These are phyloP conservation scores for Exophiala bonariae DNA, from an alignment of 2,329 filamentous ascomycete genomes.

Conservation along the genomic window DNA sequence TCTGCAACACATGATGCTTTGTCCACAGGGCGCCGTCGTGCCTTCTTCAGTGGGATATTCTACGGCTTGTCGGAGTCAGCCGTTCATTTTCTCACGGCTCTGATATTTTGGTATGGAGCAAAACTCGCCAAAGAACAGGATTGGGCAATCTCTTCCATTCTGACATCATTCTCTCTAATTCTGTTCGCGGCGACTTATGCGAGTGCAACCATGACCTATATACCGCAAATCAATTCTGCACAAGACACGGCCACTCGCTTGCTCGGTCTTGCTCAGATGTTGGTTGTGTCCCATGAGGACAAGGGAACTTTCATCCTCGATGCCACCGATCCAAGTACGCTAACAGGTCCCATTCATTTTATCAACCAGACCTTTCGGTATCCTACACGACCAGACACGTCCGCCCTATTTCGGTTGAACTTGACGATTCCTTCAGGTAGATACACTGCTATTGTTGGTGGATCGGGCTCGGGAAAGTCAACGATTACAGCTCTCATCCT, in stretches of 20 bases:
- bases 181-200: constrained; percentile 80
- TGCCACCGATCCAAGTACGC: constrained; percentile 29
- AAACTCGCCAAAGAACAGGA: constrained; percentile 57
- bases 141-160: constrained; percentile 57
- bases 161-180: constrained; percentile 78
- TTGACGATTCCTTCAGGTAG: constrained; percentile 63
- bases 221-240: constrained; percentile 78
- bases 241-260: constrained; percentile 72
- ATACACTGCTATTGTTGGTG: constrained; percentile 76
- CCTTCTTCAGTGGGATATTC: constrained; percentile 66
- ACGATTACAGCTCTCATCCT: constrained; percentile 76
- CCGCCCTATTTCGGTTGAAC: constrained; percentile 65
- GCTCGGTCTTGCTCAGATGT: constrained; percentile 62
- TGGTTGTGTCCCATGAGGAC: constrained; percentile 58
- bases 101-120: constrained; percentile 83
- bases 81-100: constrained; percentile 69
- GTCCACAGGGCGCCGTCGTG: constrained; percentile 64
- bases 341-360: constrained; percentile 57
- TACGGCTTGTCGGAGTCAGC: constrained; percentile 77
- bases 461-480: constrained; percentile 88
- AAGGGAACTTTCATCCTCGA: constrained; percentile 46
- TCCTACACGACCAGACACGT: constrained; percentile 53
- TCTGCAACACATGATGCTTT: constrained; percentile 55
- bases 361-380: constrained; percentile 70
- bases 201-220: constrained; percentile 66